Evolutionary conservation across 495 filamentous ascomycete genomes (phyloP).

Genomic region (Trichocladium uniseriatum): DNA sequence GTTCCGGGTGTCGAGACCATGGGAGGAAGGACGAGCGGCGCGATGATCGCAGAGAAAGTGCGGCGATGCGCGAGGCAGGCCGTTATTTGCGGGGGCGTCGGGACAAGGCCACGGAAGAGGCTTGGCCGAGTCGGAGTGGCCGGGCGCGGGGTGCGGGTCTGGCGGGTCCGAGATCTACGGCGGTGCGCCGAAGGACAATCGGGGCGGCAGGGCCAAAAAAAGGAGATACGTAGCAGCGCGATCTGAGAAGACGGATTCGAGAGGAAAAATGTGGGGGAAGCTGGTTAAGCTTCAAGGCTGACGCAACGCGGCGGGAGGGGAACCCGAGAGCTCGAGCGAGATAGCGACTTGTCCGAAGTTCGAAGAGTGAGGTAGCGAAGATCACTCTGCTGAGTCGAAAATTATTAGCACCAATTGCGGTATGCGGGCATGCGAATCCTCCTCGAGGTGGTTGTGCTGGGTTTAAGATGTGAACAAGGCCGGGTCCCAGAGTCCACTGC

Average conservation of each 20-base stretch:
- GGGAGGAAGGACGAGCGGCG: neutral
- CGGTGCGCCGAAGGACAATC: neutral
- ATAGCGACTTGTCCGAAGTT: no score
- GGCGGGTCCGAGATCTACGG: neutral
- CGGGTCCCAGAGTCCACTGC: neutral
- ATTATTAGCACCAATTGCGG: neutral
- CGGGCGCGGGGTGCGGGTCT: neutral
- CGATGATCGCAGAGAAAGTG: no score
- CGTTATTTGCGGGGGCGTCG: no score
- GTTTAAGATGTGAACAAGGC: neutral
- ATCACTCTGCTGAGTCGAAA: neutral
- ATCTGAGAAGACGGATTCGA: no score
- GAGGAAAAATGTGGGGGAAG: no score
- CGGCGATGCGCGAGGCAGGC: no score
- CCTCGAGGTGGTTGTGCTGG: neutral
- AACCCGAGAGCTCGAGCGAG: no score
- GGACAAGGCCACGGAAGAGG: neutral
- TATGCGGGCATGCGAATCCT: neutral
- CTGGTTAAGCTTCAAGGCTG: no score
- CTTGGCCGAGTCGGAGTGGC: neutral
- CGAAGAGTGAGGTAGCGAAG: neutral
- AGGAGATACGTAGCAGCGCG: no score
- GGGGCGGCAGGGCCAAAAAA: neutral
- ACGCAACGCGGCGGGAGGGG: no score
- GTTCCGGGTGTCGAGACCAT: constrained; percentile 9